Conservation (phyloP, 2,329 filamentous ascomycete genomes). For the Fusarium irregulare region DNA sequence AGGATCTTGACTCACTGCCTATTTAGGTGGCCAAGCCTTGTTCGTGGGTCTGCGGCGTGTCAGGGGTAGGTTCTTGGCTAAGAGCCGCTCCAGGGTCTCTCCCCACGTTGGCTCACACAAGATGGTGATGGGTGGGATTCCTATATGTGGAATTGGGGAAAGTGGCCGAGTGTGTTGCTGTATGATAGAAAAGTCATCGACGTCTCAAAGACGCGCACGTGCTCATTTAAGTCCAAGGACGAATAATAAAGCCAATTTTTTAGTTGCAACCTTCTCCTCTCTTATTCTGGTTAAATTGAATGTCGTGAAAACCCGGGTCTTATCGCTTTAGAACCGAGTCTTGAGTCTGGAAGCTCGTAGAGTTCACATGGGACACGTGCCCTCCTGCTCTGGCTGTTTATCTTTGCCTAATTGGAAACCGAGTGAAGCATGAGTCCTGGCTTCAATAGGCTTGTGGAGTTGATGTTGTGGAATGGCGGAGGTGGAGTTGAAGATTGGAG, state of each 20-base stretch:
- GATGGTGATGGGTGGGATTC: constrained; percentile 46
- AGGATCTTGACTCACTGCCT: constrained; percentile 36
- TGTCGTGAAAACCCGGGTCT: constrained; percentile 17
- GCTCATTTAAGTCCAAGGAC: constrained; percentile 36
- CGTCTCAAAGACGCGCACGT: constrained; percentile 40
- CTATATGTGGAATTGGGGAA: constrained; percentile 21
- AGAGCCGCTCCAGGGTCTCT: constrained; percentile 34
- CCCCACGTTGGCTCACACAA: constrained; percentile 44
- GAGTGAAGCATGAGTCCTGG: constrained; percentile 14
- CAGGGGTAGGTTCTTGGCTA: constrained; percentile 32
- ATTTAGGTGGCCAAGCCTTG: constrained; percentile 22
- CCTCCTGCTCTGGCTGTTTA: constrained; percentile 38
- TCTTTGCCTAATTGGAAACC: constrained; percentile 20
- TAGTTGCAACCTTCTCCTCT: constrained; percentile 12
- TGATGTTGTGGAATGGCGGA: constrained; percentile 20
- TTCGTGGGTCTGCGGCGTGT: constrained; percentile 27
- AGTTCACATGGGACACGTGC: constrained; percentile 42
- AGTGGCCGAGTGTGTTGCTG: constrained; percentile 9
- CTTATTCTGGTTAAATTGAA: constrained; percentile 16
- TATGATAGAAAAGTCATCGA: constrained; percentile 20
- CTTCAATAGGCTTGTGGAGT: constrained; percentile 17
- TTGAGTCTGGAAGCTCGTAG: constrained; percentile 20
- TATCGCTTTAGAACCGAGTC: constrained; percentile 3
- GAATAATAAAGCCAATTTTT: constrained; percentile 32
- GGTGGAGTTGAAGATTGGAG: constrained; percentile 37